phyloP scores from a whole-genome alignment of 2,329 filamentous ascomycete species.

The Claviceps citrina region DNA sequence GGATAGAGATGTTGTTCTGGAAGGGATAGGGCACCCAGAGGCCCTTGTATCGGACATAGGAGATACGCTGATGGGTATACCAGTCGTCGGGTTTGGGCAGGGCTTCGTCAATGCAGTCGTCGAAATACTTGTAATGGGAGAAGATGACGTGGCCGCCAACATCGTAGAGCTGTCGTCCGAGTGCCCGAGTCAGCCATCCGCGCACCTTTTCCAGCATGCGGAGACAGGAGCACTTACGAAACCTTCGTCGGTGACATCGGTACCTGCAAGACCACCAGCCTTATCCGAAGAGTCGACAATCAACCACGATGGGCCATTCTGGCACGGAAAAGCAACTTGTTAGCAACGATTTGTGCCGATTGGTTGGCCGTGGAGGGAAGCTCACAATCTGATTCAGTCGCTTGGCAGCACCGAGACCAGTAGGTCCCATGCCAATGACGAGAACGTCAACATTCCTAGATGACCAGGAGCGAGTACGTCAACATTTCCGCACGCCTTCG shows the following conservation, averaged over 20 bases:
- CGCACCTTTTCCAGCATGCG: background rate
- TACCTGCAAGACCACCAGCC: conserved; percentile 89
- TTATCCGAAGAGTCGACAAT: conserved; percentile 86
- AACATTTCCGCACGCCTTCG: conserved; percentile 8
- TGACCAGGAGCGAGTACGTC: background rate
- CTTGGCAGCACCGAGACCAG: conserved; percentile 94
- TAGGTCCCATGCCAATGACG: conserved; percentile 94
- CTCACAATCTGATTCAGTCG: conserved; percentile 89
- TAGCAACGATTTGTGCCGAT: conserved; percentile 11
- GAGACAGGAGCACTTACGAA: conserved; percentile 54
- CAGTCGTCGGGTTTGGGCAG: conserved; percentile 88
- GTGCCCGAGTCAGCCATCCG: background rate
- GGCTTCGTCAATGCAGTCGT: conserved; percentile 95
- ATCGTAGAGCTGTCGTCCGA: conserved; percentile 65
- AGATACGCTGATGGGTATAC: conserved; percentile 96
- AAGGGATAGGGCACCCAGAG: conserved; percentile 98
- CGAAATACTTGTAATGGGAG: conserved; percentile 99
- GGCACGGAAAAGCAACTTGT: conserved; percentile 9
- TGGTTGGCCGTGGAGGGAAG: conserved; percentile 14
- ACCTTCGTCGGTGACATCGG: conserved; percentile 86
- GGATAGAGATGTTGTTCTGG: conserved; percentile 99
- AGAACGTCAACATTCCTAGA: conserved; percentile 84
- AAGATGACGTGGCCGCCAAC: conserved; percentile 97
- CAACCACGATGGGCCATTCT: conserved; percentile 91
- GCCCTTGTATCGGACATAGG: conserved; percentile 92